Conservation (phyloP, 345 rosid species). For the Salix brachista region DNA sequence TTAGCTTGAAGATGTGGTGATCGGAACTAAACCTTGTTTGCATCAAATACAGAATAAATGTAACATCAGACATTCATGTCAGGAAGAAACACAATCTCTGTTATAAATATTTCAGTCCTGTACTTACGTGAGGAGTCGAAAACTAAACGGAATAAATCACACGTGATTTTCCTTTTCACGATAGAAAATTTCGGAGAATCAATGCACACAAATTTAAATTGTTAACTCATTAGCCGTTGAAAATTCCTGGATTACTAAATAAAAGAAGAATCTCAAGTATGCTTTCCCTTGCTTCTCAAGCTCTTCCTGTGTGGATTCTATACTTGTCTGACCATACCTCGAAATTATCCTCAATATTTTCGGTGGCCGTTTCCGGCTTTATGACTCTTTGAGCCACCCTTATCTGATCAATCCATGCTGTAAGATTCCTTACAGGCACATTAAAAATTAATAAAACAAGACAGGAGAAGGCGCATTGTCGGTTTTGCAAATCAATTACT, state of each 20-base stretch:
- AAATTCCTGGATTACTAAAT: not conserved
- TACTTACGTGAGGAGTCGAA: not conserved
- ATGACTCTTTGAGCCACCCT: not conserved
- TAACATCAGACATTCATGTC: too few species aligned
- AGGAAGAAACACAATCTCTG: not conserved
- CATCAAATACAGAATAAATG: too few species aligned
- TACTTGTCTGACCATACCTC: not conserved
- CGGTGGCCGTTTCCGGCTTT: not conserved
- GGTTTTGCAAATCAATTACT: not conserved
- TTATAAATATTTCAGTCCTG: not conserved
- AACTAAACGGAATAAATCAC: too few species aligned
- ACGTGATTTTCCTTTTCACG: too few species aligned
- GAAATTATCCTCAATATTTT: not conserved
- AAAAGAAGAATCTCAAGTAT: not conserved
- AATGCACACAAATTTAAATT: not conserved
- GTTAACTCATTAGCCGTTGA: too few species aligned
- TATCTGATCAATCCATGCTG: not conserved
- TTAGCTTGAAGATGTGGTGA: not conserved
- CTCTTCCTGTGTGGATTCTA: not conserved
- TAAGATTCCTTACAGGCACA: not conserved
- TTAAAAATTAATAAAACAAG: not conserved
- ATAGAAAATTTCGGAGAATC: too few species aligned
- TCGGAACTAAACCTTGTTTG: too few species aligned
- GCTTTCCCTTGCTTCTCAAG: not conserved
- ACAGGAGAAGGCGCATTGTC: not conserved